Percentiles rank a stretch among this genome's conserved stretches.
Conservation (phyloP, 2,329 filamentous ascomycete genomes). For the Monilinia vaccinii-corymbosi region DNA sequence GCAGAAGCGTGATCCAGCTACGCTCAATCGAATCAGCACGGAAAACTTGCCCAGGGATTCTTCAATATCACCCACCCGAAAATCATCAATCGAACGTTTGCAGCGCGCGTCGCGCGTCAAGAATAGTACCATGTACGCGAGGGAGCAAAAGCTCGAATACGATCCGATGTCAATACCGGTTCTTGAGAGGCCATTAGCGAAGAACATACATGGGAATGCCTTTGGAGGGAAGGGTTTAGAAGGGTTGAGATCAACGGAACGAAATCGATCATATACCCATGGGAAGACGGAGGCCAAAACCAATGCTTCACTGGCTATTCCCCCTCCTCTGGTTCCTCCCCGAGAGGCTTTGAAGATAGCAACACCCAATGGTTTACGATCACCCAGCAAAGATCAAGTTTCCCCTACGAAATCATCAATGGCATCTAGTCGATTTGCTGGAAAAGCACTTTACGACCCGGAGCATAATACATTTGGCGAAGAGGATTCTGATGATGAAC, state of each 20-base stretch:
- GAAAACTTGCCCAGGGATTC: slow-evolving; percentile 63
- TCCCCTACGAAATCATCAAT: slow-evolving; percentile 90
- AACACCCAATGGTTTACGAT: slow-evolving; percentile 24
- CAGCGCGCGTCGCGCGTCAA: slow-evolving; percentile 92
- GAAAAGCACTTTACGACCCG: slow-evolving; percentile 53
- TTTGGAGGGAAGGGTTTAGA: slow-evolving; percentile 50
- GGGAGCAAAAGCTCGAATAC: slow-evolving; percentile 88
- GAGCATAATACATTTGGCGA: slow-evolving; percentile 61
- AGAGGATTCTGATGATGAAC: slow-evolving; percentile 51
- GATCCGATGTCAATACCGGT: slow-evolving; percentile 70
- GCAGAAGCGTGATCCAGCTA: slow-evolving; percentile 66
- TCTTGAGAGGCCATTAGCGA: slow-evolving; percentile 74
- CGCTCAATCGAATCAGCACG: slow-evolving; percentile 49
- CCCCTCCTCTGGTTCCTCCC: slow-evolving; percentile 27
- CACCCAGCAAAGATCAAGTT: slow-evolving; percentile 59
- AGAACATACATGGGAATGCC: slow-evolving; percentile 61
- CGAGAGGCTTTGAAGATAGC: slow-evolving; percentile 33
- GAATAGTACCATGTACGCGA: slow-evolving; percentile 94
- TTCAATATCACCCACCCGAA: slow-evolving; percentile 58
- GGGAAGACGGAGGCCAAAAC: slow-evolving; percentile 50
- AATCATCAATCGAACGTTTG: slow-evolving; percentile 89
- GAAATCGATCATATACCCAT: slow-evolving; percentile 35
- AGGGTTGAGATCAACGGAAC: slow-evolving; percentile 43
- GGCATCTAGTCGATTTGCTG: slow-evolving; percentile 57
- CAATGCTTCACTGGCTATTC: slow-evolving; percentile 48